Base-by-base conservation (phyloP, 139 green algal genomes). In the Volvox africanus region DNA sequence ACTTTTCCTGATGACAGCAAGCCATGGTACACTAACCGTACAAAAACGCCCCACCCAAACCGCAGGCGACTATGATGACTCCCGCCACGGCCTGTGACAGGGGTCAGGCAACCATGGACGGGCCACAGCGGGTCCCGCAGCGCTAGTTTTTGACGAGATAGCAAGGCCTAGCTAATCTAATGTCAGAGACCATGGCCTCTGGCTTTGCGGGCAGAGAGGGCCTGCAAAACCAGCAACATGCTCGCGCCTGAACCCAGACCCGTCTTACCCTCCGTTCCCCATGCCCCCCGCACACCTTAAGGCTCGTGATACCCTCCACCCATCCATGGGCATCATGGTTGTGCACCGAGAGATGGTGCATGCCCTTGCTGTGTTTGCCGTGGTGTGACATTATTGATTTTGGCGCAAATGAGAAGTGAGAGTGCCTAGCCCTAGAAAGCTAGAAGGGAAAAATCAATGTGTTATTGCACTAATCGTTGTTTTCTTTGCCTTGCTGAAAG, bases 301-400 rank as follows among this genome's bases (percentile, higher is more conserved):
- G 92, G 32, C 88, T 83, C 0, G 92, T 93, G 37, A 97, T 95
- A 89, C 93, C 92, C 82, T 97, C 96, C 9, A 96, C 95, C 96
- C 96, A 97, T 71, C 95, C 95, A 61, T 86, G 80, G 1, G 84
- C 33, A n/a, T 94, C 92, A 32, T 77, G 36, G 55, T n/a, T 78
- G 75, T 80, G 69, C 18, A 33, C 14, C 2, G 32, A 62, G 32
- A 85, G 75, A 33, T 90, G 86, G 75, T 90, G 86, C 71, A 90
- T 81, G 2, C 84, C 84, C 84, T 89, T 89, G 84, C 83, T 13
- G 24, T 89, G 84, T 71, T 89, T 89, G 35, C 84, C 84, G 26
- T 89, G 84, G 28, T 65, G 35, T n/a, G 69, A 82, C 68, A 89
- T 82, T 2, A 65, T 28, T 67, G 26, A 9, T 5, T 30, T 2